phyloP scores from a whole-genome alignment of 495 filamentous ascomycete genomes.

The Aspergillus olivimuriae region DNA sequence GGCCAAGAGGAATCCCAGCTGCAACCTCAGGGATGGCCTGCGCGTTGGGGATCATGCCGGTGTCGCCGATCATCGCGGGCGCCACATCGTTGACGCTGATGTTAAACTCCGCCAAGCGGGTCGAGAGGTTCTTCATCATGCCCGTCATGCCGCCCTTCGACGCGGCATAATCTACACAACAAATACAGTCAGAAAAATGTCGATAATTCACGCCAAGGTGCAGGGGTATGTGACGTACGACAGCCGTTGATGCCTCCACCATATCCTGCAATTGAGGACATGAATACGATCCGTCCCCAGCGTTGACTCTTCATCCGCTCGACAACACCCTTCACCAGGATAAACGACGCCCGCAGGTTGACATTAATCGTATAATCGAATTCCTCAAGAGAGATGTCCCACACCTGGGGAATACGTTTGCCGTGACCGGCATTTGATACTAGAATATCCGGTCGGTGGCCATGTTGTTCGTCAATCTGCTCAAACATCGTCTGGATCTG shows the following conservation, averaged over 20 bases:
- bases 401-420: slow-evolving; percentile 42
- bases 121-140: slow-evolving; percentile 61
- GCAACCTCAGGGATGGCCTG: slow-evolving; percentile 48
- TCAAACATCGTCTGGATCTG: slow-evolving; percentile 47
- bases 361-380: slow-evolving; percentile 61
- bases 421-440: slow-evolving; percentile 53
- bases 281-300: slow-evolving; percentile 64
- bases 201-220: no score
- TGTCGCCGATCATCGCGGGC: slow-evolving; percentile 68
- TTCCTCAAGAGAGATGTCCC: slow-evolving; percentile 52
- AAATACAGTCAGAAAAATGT: no score
- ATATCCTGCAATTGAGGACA: slow-evolving; percentile 60
- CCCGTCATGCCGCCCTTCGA: slow-evolving; percentile 58
- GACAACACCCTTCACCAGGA: slow-evolving; percentile 58
- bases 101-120: slow-evolving; percentile 52
- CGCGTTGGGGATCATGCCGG: slow-evolving; percentile 56
- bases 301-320: slow-evolving; percentile 55
- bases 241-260: slow-evolving; percentile 64
- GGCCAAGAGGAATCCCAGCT: slow-evolving; percentile 51
- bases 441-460: slow-evolving; percentile 54
- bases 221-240: slow-evolving; percentile 28
- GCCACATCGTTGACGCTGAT: slow-evolving; percentile 74
- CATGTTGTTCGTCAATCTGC: slow-evolving; percentile 45
- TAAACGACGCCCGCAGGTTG: slow-evolving; percentile 60
- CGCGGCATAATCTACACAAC: slow-evolving; percentile 61